Evolutionary conservation across 805 yeast species (phyloP), one percentile per base, ranked within the genome.

Genomic region (Lipomyces sp.): DNA sequence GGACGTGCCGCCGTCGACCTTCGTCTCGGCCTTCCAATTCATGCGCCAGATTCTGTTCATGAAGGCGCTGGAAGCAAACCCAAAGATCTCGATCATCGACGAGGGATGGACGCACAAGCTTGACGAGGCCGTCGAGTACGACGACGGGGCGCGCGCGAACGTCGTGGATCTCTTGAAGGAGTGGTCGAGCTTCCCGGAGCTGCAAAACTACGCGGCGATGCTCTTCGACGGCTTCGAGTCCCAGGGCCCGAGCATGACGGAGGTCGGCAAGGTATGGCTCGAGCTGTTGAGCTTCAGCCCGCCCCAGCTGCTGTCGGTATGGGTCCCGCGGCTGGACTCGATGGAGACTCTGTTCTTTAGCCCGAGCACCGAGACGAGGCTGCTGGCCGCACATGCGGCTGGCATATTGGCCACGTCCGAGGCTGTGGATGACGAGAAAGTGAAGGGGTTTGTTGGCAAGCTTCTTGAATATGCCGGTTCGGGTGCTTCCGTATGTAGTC

Each of bases 91-190:
- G 41, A 78, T 78, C 0, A 69, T 75, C 21, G 95, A 88, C 63
- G 84, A 83, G 55, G 83, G 84, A 45, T 88, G 95, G 95, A 69
- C 72, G 2, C 68, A 77, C 0, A 74, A 91, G 61, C 60, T 86
- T 23, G 87, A 83, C 8, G 85, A 80, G 51, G 86, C 91, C 0
- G 45, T 86, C 10, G 83, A 79, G 36, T 68, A 76, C 37, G 95
- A 88, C 61, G 72, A 72, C 0, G 63, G 60, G 2, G 86, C 84
- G 1, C 70, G 71, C n/a, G 14, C 40, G 0, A 19, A 24, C 21
- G 49, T 54, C 14, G 19, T 24, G 10, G 38, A 33, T 4, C 29
- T 35, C 11, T 24, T 55, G 18, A 24, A 29, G 4, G 11, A 16
- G 13, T 46, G 45, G 45, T 40, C 42, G 45, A 13, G 11, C 4